Evolutionary conservation across 2,329 filamentous ascomycete genomes (phyloP).

Genomic region (Orbilia oligospora): DNA sequence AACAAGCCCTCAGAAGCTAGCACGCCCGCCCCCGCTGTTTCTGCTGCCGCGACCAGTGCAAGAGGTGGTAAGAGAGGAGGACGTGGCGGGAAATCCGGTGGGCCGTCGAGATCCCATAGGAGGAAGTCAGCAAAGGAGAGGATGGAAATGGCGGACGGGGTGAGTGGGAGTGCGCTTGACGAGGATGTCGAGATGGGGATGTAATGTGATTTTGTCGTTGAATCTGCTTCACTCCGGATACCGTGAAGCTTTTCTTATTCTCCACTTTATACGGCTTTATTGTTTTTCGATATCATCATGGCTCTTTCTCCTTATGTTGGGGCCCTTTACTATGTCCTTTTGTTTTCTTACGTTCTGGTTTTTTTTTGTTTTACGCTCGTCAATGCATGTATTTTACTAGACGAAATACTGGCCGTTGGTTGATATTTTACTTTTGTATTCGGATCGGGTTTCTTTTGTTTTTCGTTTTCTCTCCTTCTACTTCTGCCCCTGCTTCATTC

Average conservation of each 20-base stretch:
- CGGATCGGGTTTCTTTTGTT: background rate
- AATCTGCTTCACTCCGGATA: background rate
- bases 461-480: background rate
- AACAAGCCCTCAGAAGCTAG: constrained; percentile 88
- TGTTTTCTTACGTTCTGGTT: background rate
- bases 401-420: constrained; percentile 7
- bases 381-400: constrained; percentile 20
- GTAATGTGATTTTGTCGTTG: constrained; percentile 24
- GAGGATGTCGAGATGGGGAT: constrained; percentile 54
- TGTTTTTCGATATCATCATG: background rate
- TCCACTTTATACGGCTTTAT: background rate
- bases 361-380: background rate
- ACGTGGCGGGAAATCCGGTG: constrained; percentile 73
- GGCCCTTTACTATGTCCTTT: constrained; percentile 5
- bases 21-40: constrained; percentile 78
- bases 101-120: constrained; percentile 67
- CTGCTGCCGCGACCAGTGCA: constrained; percentile 69
- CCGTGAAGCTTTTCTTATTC: constrained; percentile 24
- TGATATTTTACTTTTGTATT: background rate
- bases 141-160: constrained; percentile 77
- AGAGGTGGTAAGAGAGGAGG: constrained; percentile 71
- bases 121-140: constrained; percentile 77
- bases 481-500: background rate
- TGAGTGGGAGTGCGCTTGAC: constrained; percentile 44
- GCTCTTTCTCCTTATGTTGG: background rate